Base-by-base conservation (phyloP, 176 grass and related monocot genomes). In the Luzula sylvatica region DNA sequence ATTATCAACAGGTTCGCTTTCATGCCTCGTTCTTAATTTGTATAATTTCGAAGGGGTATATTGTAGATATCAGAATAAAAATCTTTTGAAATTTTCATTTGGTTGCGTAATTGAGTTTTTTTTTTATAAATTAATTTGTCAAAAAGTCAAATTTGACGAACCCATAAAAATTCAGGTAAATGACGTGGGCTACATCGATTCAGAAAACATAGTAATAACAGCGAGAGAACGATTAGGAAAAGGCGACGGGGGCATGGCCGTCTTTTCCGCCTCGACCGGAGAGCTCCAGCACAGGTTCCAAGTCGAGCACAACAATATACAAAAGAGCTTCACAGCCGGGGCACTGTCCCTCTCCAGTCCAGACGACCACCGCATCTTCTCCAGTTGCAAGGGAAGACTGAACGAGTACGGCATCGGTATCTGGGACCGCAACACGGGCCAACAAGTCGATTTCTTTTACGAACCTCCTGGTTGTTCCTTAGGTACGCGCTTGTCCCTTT, bases 371-470 rank as follows among this genome's bases (percentile, higher is more conserved):
- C 80, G 56, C 30, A 58, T 96, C 45, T 96, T 89, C 57, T 71
- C 80, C 28, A 88, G 90, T 62, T 96, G 90, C 67, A 96, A 89
- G 70, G 90, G 90, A 2, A 32, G 90, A 8, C 54, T 88, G 44
- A 96, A 96, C 57, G 90, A 96, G 90, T 76, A 96, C 42, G 90
- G 90, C 26, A 55, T 89, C 48, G 84, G 85, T 24, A 71, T 96
- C 38, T 96, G 85, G 92, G 92, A 96, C 46, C 64, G 66, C 23
- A 55, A 38, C 77, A 86, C 81, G 0, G 92, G 92, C 26, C 73
- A 86, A 8, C 92, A 96, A 71, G 24, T 60, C 0, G 77, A 86
- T 70, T 96, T 96, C 78, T 96, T 96, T 71, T 96, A 96, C 62
- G 84, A 96, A 65, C 59, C 28, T 1, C 77, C 74, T 3, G 85